Evolutionary conservation across 139 green algal species (phyloP).

Genomic region (Gonium pectorale): DNA sequence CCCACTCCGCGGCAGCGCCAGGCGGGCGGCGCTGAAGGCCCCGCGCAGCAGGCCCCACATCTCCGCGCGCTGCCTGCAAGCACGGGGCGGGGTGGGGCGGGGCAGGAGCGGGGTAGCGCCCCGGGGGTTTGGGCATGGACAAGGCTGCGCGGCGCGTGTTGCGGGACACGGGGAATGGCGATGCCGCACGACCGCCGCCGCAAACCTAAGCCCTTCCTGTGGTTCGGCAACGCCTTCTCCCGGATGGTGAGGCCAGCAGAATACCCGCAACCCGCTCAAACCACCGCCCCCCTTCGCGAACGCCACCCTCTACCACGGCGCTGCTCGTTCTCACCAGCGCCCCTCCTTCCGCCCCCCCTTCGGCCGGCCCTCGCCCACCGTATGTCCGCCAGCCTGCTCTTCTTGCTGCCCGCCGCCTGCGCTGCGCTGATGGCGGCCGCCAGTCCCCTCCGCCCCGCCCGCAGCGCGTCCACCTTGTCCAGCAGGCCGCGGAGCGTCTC

Average conservation of each 20-base stretch:
- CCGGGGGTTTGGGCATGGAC: too few species aligned
- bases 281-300: too few species aligned
- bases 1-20: conserved; percentile 45
- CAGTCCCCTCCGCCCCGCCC: conserved; percentile 19
- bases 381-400: conserved; percentile 16
- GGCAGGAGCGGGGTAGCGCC: not conserved
- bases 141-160: too few species aligned
- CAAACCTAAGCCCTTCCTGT: too few species aligned
- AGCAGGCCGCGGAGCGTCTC: conserved; percentile 54
- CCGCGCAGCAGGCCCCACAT: conserved; percentile 49
- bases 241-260: too few species aligned
- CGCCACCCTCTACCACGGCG: too few species aligned
- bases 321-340: too few species aligned
- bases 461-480: conserved; percentile 45
- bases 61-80: conserved; percentile 45
- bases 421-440: conserved; percentile 18
- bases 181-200: too few species aligned
- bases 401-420: conserved; percentile 1
- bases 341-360: not conserved
- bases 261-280: too few species aligned
- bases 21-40: conserved; percentile 51
- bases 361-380: not conserved
- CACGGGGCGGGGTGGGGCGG: not conserved
- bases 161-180: too few species aligned
- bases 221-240: too few species aligned